Base-by-base conservation (phyloP, 1,139 yeast species). In the Geotrichum aggregatum region DNA sequence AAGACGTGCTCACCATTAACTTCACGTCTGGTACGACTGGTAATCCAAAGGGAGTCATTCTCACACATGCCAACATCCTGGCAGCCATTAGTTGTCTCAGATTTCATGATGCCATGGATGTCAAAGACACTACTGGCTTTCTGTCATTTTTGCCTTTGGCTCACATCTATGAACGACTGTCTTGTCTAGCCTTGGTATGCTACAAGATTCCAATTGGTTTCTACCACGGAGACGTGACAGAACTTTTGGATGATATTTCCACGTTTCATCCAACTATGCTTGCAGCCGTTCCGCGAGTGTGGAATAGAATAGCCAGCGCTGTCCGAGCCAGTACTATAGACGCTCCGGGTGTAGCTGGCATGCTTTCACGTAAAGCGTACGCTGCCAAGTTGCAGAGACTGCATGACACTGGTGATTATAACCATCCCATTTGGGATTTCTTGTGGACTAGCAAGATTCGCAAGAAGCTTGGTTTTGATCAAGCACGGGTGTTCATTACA, bases 11-110 rank as follows among this genome's bases (percentile, higher is more conserved):
- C 59, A 83, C 91, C 47, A 80, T 86, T 57, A 81, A 85, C 42
- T 86, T 84, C 68, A 86, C 95, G 13, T 82, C 89, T 6, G 91
- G 91, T 33, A 83, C 91, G 22, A 83, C 91, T 3, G 89, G 89
- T 16, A 66, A 73, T 52, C 47, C 91, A 91, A 84, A 84, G 66
- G 91, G 91, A 45, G 91, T 82, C n/a, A 77, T 79, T 33, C 69
- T 84, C 59, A 72, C 79, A 6, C 87, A 84, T 53, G 66, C 67
- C 40, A 74, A 72, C 59, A 76, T 80, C 1, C 72, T 77, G n/a
- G 74, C 85, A 11, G 80, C 80, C 8, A 61, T 76, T 50, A 58
- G 73, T 63, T 44, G 64, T 59, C 24, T 66, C 64, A 64, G 47
- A 61, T 28, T 59, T 64, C 57, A 45, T 8, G 4, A 35, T 22